These are phyloP conservation scores for Crotalaria pallida DNA, from an alignment of 306 rosid species.

Conservation along the genomic window DNA sequence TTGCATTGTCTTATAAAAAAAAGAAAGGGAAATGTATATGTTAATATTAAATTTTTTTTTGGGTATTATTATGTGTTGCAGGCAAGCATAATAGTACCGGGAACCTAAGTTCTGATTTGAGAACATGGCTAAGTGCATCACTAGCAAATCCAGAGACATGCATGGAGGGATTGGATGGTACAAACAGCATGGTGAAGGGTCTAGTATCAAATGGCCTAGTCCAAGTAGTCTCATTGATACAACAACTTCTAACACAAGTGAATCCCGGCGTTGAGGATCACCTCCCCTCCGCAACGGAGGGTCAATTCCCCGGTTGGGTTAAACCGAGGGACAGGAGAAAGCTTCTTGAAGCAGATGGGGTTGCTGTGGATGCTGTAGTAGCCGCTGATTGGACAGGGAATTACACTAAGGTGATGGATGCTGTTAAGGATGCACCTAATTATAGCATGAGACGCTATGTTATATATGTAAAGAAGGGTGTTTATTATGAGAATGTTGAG, in stretches of 20 bases:
- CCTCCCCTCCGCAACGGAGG: neutral
- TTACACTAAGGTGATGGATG: slow-evolving; percentile 60
- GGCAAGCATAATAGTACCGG: slow-evolving; percentile 76
- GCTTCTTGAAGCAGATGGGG: slow-evolving; percentile 39
- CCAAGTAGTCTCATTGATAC: slow-evolving; percentile 51
- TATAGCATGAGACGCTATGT: slow-evolving; percentile 59
- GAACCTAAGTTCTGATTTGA: slow-evolving; percentile 60
- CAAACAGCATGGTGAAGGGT: slow-evolving; percentile 47
- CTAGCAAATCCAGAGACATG: slow-evolving; percentile 76
- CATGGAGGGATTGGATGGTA: slow-evolving; percentile 81
- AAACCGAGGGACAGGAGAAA: slow-evolving; percentile 45
- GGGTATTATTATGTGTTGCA: slow-evolving; percentile 2
- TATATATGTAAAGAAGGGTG: slow-evolving; percentile 62
- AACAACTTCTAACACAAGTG: slow-evolving; percentile 54
- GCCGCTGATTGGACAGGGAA: slow-evolving; percentile 71
- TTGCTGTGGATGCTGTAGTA: slow-evolving; percentile 39
- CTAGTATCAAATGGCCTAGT: slow-evolving; percentile 42
- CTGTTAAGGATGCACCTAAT: slow-evolving; percentile 61
- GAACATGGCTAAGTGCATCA: slow-evolving; percentile 89
- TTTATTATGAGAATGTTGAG: slow-evolving; percentile 75
- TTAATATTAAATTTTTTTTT: too few species aligned
- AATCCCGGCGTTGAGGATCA: slow-evolving; percentile 19
- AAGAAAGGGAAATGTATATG: too few species aligned
- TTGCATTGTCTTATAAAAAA: too few species aligned
- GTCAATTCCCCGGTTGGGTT: slow-evolving; percentile 56